Conservation (phyloP, 202 grass and related monocot species). For the Eragrostis tef region DNA sequence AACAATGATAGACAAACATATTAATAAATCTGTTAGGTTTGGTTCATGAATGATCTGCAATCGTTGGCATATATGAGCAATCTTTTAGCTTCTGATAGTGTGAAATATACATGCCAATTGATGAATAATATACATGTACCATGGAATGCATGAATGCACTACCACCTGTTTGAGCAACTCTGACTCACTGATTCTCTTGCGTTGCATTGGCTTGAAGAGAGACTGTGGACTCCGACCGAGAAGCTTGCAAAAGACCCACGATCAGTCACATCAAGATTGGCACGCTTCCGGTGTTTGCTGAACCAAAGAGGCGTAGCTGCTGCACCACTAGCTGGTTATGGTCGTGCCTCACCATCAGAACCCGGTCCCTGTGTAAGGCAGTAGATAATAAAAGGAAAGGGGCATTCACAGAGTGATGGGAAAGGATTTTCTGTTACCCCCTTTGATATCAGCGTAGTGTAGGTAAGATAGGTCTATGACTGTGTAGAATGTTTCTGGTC, state of each 20-base stretch:
- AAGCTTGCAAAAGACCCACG: slow-evolving; percentile 70
- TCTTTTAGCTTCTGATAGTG: slow-evolving; percentile 20
- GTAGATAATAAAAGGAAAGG: slow-evolving; percentile 43
- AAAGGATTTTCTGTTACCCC: slow-evolving; percentile 21
- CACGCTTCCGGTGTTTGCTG: slow-evolving; percentile 92
- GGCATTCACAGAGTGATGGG: slow-evolving; percentile 27
- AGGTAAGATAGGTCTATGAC: slow-evolving; percentile 38
- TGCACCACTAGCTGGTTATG: slow-evolving; percentile 74
- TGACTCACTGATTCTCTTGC: slow-evolving; percentile 51
- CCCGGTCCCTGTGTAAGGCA: slow-evolving; percentile 85
- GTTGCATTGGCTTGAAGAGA: slow-evolving; percentile 64
- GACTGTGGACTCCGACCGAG: slow-evolving; percentile 78
- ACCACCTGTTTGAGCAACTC: slow-evolving; percentile 11
- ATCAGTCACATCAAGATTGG: slow-evolving; percentile 72
- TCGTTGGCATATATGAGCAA: not conserved
- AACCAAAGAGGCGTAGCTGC: slow-evolving; percentile 94
- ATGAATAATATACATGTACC: not conserved
- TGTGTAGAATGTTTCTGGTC: slow-evolving; percentile 39
- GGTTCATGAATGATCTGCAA: slow-evolving; percentile 24
- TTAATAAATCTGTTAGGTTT: slow-evolving; percentile 12
- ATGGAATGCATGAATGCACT: slow-evolving; percentile 33
- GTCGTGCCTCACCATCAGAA: slow-evolving; percentile 61
- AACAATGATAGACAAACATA: slow-evolving; percentile 6
- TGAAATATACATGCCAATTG: slow-evolving; percentile 18
- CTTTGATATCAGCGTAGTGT: slow-evolving; percentile 28